Percentiles rank a stretch among this genome's conserved stretches.
These are phyloP conservation scores for Penicillium polonicum DNA, from an alignment of 2,329 filamentous ascomycete species.

Conservation along the genomic window DNA sequence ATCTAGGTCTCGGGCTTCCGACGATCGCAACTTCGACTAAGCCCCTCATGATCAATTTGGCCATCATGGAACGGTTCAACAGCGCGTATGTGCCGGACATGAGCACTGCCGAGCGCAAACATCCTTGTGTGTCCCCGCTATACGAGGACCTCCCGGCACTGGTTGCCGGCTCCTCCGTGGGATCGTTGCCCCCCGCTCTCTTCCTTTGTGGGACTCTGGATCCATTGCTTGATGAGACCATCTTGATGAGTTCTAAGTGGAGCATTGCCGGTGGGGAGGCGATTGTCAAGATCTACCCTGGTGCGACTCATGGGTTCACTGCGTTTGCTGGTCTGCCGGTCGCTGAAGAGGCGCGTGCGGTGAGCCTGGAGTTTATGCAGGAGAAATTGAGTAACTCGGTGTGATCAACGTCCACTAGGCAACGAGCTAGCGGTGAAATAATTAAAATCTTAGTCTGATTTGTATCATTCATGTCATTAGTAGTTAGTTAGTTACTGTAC, in stretches of 20 bases:
- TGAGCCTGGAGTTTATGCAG: not conserved
- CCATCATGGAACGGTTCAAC: not conserved
- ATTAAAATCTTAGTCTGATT: no score
- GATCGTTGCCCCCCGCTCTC: slow-evolving; percentile 26
- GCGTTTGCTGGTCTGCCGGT: slow-evolving; percentile 28
- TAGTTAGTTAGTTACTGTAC: no score
- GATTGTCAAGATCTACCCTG: slow-evolving; percentile 55
- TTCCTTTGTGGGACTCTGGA: slow-evolving; percentile 58
- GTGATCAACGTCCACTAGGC: not conserved
- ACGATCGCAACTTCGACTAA: not conserved
- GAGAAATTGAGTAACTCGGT: not conserved
- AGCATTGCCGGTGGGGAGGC: slow-evolving; percentile 51
- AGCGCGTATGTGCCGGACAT: not conserved
- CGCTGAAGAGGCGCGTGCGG: not conserved
- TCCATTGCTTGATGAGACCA: slow-evolving; percentile 52
- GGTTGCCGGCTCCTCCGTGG: not conserved
- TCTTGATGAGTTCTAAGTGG: slow-evolving; percentile 58
- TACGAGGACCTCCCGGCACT: not conserved
- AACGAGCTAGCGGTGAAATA: no score
- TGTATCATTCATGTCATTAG: no score
- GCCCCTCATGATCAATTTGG: not conserved
- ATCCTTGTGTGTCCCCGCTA: not conserved
- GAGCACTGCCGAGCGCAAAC: not conserved
- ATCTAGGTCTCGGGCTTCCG: not conserved
- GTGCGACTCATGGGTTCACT: slow-evolving; percentile 55